Evolutionary conservation across 2,329 filamentous ascomycete species (phyloP).

Genomic region (Alternaria ventricosa): DNA sequence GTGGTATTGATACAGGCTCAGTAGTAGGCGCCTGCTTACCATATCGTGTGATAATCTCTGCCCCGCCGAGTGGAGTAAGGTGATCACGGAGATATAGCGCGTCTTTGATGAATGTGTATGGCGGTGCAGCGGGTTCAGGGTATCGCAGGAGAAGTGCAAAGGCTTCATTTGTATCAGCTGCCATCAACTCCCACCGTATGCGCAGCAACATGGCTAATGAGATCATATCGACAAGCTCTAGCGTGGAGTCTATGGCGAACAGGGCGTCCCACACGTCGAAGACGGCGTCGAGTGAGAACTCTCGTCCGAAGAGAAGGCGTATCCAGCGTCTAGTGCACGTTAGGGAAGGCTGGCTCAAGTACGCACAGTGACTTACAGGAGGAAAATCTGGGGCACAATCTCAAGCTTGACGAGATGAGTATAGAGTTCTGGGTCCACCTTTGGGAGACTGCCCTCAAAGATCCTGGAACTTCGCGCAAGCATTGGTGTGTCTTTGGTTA

Average conservation of each 20-base stretch:
- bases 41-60: slow-evolving; percentile 73
- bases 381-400: slow-evolving; percentile 93
- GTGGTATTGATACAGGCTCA: slow-evolving; percentile 31
- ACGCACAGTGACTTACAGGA: slow-evolving; percentile 68
- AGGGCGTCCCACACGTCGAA: slow-evolving; percentile 89
- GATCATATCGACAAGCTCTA: slow-evolving; percentile 86
- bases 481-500: slow-evolving; percentile 67
- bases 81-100: slow-evolving; percentile 76
- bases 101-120: slow-evolving; percentile 84
- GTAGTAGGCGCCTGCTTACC: slow-evolving; percentile 56
- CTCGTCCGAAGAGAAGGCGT: slow-evolving; percentile 86
- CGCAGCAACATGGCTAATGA: slow-evolving; percentile 92
- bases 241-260: slow-evolving; percentile 81
- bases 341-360: slow-evolving; percentile 13
- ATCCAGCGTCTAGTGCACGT: slow-evolving; percentile 77
- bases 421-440: slow-evolving; percentile 82
- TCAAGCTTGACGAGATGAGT: slow-evolving; percentile 82
- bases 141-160: slow-evolving; percentile 85
- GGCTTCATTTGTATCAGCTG: slow-evolving; percentile 86
- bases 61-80: slow-evolving; percentile 66
- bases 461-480: slow-evolving; percentile 86
- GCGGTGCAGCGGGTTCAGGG: slow-evolving; percentile 69
- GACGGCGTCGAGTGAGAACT: slow-evolving; percentile 87
- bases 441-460: slow-evolving; percentile 79
- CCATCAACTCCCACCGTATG: slow-evolving; percentile 86